Base-by-base conservation (phyloP, 805 yeast genomes). In the Hemisphaericaspora nanyangensis region DNA sequence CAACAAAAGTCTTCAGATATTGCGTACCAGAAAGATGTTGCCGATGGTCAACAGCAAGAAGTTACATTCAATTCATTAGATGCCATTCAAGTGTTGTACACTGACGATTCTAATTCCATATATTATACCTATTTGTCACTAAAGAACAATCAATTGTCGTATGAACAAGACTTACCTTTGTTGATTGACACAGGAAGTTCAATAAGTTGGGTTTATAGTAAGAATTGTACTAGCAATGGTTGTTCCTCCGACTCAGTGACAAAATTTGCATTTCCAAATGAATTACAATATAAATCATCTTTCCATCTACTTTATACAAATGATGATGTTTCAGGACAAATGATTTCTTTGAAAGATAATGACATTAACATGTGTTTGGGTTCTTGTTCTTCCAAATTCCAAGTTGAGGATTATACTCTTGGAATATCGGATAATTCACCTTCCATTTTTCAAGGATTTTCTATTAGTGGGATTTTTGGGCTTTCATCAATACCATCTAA, bases 151-250 rank as follows among this genome's bases (percentile, higher is more conserved):
- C 12, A 26, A 4, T 10, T 10, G 7, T 17, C 22, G 4, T 53
- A 55, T 30, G 48, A 63, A n/a, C 52, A 54, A n/a, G 60, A 60
- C 24, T 77, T 70, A 47, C 76, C 76, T 5, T 58, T 81, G 29
- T 65, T 81, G 15, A 58, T 81, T 13, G 87, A 81, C 55, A 81
- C 87, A 0, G 86, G 84, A 6, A 77, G 83, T 19, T 79, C 80
- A 13, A 73, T 79, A 41, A 53, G 79, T 2, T 81, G 87, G 87
- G 67, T 81, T 3, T 79, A 77, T 52, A 79, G 76, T 34, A 54
- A 65, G 1, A 56, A 70, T 28, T 80, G 86, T 59, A 54, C 60
- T 1, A 67, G 49, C 5, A 42, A 47, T 7, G 63, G 76, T 1
- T 80, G 85, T 48, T 37, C 51, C 2, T 50, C 50, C 25, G 52